A percentile compares a stretch with the other conserved stretches of the same genome.
Evolutionary conservation across 2,329 filamentous ascomycete genomes (phyloP).

Genomic region (Orbilia blumenaviensis): DNA sequence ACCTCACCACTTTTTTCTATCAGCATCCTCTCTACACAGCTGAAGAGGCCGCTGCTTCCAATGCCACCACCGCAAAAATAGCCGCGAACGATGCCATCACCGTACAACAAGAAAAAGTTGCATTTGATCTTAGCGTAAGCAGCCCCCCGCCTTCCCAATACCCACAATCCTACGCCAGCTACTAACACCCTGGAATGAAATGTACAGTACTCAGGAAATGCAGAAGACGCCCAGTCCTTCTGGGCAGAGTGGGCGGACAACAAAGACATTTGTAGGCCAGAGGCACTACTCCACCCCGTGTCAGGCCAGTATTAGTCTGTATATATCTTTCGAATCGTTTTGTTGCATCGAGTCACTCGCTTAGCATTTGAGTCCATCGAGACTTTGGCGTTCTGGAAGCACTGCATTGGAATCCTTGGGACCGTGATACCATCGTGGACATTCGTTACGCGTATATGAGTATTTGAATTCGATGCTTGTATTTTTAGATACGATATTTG

Average conservation of each 20-base stretch:
- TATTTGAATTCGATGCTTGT: not conserved
- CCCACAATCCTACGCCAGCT: not conserved
- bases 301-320: conserved; percentile 27
- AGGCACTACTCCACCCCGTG: conserved; percentile 42
- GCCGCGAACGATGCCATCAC: conserved; percentile 25
- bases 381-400: not conserved
- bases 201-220: conserved; percentile 36
- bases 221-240: conserved; percentile 37
- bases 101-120: conserved; percentile 45
- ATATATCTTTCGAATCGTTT: not conserved
- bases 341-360: not conserved
- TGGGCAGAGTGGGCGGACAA: conserved; percentile 49
- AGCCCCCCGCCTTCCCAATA: not conserved
- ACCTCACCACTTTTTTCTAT: conserved; percentile 51
- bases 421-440: not conserved
- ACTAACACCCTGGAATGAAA: conserved; percentile 1
- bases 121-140: conserved; percentile 45
- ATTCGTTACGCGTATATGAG: not conserved
- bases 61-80: conserved; percentile 11
- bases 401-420: not conserved
- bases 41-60: not conserved
- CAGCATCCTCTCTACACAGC: conserved; percentile 43
- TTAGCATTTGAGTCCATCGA: not conserved
- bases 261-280: conserved; percentile 38
- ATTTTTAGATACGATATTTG: not conserved